Evolutionary conservation across 139 green algal species (phyloP).

Genomic region (Edaphochlamys debaryana): DNA sequence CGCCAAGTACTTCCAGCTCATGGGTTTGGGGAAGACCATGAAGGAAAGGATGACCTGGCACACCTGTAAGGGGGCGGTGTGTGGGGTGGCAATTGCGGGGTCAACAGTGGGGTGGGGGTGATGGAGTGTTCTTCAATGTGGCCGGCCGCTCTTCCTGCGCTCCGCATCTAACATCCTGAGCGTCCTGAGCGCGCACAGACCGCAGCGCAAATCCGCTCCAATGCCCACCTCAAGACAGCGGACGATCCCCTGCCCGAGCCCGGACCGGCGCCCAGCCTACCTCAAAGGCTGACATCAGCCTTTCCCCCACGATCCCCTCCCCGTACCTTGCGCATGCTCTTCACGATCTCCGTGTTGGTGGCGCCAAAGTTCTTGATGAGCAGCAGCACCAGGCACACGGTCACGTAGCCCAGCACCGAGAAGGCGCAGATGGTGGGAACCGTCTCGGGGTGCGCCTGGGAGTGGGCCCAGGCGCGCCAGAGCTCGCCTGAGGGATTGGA

Average conservation of each 20-base stretch:
- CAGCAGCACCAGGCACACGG: slow-evolving; percentile 68
- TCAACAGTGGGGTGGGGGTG: too few species aligned
- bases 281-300: too few species aligned
- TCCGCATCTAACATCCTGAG: too few species aligned
- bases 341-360: slow-evolving; percentile 75
- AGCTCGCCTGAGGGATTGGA: slow-evolving; percentile 56
- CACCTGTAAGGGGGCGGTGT: slow-evolving; percentile 14
- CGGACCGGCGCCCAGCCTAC: too few species aligned
- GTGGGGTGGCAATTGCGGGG: not conserved
- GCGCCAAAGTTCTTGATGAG: slow-evolving; percentile 75
- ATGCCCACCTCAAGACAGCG: too few species aligned
- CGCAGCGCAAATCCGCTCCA: too few species aligned
- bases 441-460: slow-evolving; percentile 47
- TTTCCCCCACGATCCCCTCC: too few species aligned
- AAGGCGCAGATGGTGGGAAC: slow-evolving; percentile 63
- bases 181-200: too few species aligned
- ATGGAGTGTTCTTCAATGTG: too few species aligned
- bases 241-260: too few species aligned
- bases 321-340: slow-evolving; percentile 68
- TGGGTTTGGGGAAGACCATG: slow-evolving; percentile 70
- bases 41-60: slow-evolving; percentile 66
- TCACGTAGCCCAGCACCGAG: slow-evolving; percentile 71
- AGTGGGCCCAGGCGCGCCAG: slow-evolving; percentile 53
- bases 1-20: slow-evolving; percentile 70
- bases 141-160: too few species aligned